Percentiles rank a stretch among this genome's conserved stretches.
phyloP scores from a whole-genome alignment of 2,329 filamentous ascomycete species.

The Phoma sp. region DNA sequence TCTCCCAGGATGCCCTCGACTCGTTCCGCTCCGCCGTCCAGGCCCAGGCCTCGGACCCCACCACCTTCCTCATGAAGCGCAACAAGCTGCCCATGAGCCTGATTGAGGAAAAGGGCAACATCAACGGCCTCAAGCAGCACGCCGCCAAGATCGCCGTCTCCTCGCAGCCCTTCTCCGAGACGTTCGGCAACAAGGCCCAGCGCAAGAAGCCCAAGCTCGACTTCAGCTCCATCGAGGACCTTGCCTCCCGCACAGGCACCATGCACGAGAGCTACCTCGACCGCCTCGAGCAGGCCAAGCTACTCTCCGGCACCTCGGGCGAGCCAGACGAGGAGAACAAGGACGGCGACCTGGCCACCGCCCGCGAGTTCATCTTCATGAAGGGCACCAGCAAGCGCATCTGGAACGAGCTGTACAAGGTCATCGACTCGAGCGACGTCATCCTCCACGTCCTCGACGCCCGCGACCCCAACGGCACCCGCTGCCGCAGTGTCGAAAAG shows the following conservation, averaged over 20 bases:
- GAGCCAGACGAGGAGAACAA: slow-evolving; percentile 59
- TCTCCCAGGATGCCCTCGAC: slow-evolving; percentile 85
- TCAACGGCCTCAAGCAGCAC: slow-evolving; percentile 89
- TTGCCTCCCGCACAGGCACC: slow-evolving; percentile 79
- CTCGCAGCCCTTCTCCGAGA: slow-evolving; percentile 81
- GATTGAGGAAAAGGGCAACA: slow-evolving; percentile 75
- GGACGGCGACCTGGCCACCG: slow-evolving; percentile 52
- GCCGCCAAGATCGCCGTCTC: slow-evolving; percentile 93
- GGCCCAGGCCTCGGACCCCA: slow-evolving; percentile 87
- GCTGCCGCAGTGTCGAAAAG: slow-evolving; percentile 89
- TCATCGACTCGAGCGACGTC: slow-evolving; percentile 94
- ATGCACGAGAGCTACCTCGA: slow-evolving; percentile 84
- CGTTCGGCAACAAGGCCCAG: slow-evolving; percentile 92
- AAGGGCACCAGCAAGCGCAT: slow-evolving; percentile 90
- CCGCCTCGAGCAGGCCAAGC: slow-evolving; percentile 76
- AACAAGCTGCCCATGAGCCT: slow-evolving; percentile 97
- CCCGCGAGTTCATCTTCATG: slow-evolving; percentile 77
- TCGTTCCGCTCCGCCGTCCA: slow-evolving; percentile 92
- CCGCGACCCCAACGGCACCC: slow-evolving; percentile 66
- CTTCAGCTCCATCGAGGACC: slow-evolving; percentile 79
- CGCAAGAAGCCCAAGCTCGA: slow-evolving; percentile 90
- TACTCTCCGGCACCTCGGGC: slow-evolving; percentile 74
- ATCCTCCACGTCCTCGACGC: slow-evolving; percentile 68
- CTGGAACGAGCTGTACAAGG: slow-evolving; percentile 91
- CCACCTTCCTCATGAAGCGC: slow-evolving; percentile 91